Evolutionary conservation across 306 rosid genomes (phyloP).

Genomic region (Crotalaria pallida): DNA sequence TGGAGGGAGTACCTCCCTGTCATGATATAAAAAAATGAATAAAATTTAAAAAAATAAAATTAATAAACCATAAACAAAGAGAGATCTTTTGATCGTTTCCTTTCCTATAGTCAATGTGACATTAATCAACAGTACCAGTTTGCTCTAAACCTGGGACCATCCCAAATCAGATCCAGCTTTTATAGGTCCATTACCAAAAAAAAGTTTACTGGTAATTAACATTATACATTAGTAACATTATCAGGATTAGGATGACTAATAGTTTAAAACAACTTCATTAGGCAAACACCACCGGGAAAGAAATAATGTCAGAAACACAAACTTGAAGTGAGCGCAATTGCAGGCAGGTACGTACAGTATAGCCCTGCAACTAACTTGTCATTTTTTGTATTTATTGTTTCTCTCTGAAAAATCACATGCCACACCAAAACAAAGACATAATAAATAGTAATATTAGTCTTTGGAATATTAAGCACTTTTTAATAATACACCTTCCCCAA

Average conservation of each 20-base stretch:
- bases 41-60: too few relatives aligned
- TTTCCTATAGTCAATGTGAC: too few relatives aligned
- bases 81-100: background rate
- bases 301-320: too few relatives aligned
- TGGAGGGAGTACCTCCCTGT: too few relatives aligned
- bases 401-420: slow-evolving; percentile 31
- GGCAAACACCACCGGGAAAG: background rate
- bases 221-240: background rate
- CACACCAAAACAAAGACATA: background rate
- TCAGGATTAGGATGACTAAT: background rate
- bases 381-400: slow-evolving; percentile 3
- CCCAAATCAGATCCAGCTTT: background rate
- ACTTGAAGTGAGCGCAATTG: slow-evolving; percentile 12
- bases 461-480: background rate
- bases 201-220: background rate
- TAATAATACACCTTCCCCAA: slow-evolving; percentile 5
- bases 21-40: too few relatives aligned
- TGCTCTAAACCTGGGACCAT: background rate
- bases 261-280: background rate
- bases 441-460: background rate
- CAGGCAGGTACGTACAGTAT: background rate
- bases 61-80: too few relatives aligned
- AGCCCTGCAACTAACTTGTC: too few relatives aligned
- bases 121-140: background rate
- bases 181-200: background rate